These are phyloP conservation scores for Spathaspora hagerdaliae DNA, from an alignment of 805 yeast genomes.

Conservation along the genomic window DNA sequence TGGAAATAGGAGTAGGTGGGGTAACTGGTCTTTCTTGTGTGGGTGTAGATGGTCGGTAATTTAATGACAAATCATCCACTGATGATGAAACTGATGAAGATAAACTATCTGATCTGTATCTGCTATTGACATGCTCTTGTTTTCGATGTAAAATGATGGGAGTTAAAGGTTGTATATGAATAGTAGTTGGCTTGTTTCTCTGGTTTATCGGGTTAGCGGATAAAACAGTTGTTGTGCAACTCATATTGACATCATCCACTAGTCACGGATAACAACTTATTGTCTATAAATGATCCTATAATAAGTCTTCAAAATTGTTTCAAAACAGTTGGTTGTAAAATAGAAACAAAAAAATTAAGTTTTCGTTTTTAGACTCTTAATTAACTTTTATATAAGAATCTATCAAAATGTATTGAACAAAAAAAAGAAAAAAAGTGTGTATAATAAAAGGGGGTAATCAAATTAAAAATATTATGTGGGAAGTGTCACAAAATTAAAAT, in stretches of 20 bases:
- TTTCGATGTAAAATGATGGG: neutral
- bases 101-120: neutral
- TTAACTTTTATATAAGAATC: no score
- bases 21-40: neutral
- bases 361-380: no score
- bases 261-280: no score
- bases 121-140: neutral
- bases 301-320: no score
- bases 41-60: neutral
- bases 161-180: neutral
- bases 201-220: neutral
- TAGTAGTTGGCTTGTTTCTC: neutral
- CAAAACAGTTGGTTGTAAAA: no score
- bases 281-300: no score
- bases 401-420: no score
- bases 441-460: no score
- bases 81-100: constrained; percentile 1
- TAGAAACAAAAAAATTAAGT: no score
- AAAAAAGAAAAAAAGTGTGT: no score
- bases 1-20: neutral
- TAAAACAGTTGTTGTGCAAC: neutral
- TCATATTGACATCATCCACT: neutral
- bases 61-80: neutral
- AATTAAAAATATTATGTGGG: no score
- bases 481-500: no score